Percentiles rank a stretch among this genome's conserved stretches.
phyloP scores from a whole-genome alignment of 306 rosid genomes.

The Cucurbita pepo region DNA sequence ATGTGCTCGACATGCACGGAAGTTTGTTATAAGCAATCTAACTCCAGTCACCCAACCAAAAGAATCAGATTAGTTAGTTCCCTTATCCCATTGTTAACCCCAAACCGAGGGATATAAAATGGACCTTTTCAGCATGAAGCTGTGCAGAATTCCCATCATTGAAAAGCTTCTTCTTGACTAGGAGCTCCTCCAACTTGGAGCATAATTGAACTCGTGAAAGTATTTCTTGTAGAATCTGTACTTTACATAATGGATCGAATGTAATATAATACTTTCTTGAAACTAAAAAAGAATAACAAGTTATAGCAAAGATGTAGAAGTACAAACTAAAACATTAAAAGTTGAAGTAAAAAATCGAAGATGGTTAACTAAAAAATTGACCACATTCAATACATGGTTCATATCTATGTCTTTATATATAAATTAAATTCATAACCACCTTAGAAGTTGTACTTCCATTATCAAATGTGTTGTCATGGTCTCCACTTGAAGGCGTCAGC shows the following conservation, averaged over 20 bases:
- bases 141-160: constrained; percentile 46
- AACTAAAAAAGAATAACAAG: neutral
- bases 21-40: neutral
- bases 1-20: neutral
- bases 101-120: constrained; percentile 6
- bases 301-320: neutral
- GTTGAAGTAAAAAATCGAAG: neutral
- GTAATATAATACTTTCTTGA: neutral
- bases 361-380: neutral
- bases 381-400: neutral
- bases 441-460: constrained; percentile 14
- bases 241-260: neutral
- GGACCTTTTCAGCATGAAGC: constrained; percentile 65
- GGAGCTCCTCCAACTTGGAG: constrained; percentile 54
- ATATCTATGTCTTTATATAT: neutral
- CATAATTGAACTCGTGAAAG: constrained; percentile 34
- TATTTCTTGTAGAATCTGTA: constrained; percentile 50
- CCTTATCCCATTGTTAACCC: neutral
- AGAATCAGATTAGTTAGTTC: neutral
- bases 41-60: neutral
- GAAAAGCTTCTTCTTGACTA: constrained; percentile 51
- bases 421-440: constrained; percentile 25
- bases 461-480: constrained; percentile 12
- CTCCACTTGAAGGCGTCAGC: constrained; percentile 14
- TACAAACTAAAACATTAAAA: neutral